Evolutionary conservation across 805 yeast species (phyloP).

Genomic region (Starmerella bombicola): DNA sequence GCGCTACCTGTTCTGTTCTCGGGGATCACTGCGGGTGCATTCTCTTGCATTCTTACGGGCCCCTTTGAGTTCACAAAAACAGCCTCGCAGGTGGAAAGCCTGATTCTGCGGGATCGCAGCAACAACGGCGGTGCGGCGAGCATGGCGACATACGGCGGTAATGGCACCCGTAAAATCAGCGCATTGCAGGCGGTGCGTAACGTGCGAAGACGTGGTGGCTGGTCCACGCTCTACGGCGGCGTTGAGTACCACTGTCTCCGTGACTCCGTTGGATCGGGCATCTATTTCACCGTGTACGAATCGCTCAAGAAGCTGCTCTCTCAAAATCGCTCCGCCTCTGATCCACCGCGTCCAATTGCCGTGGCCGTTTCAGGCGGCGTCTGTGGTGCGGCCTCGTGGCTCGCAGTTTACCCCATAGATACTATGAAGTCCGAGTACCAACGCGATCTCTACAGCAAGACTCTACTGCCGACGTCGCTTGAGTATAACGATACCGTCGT

Average conservation of each 20-base stretch:
- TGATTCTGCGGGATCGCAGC: constrained; percentile 30
- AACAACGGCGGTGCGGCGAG: constrained; percentile 1
- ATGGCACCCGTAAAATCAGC: constrained; percentile 18
- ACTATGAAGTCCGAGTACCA: constrained; percentile 67
- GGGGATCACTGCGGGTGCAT: constrained; percentile 56
- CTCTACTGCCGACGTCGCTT: constrained; percentile 39
- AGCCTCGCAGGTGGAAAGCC: constrained; percentile 54
- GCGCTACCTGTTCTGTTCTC: constrained; percentile 30
- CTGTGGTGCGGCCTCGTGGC: constrained; percentile 67
- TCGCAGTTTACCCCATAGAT: constrained; percentile 65
- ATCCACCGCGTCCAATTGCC: constrained; percentile 32
- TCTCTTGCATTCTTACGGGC: constrained; percentile 43
- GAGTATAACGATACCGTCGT: constrained; percentile 30
- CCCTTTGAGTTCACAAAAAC: constrained; percentile 80
- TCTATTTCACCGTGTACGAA: constrained; percentile 67
- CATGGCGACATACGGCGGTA: background rate
- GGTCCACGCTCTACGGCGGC: constrained; percentile 59
- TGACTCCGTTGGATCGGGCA: constrained; percentile 58
- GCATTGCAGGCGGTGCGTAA: constrained; percentile 39
- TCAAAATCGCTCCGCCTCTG: constrained; percentile 21
- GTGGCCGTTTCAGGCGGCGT: constrained; percentile 65
- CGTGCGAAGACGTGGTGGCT: constrained; percentile 48
- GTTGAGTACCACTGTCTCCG: constrained; percentile 52
- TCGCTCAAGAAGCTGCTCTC: constrained; percentile 44
- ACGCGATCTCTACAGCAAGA: constrained; percentile 56